phyloP scores from a whole-genome alignment of 768 basidiomycete species.

The Termitomyces sp. region DNA sequence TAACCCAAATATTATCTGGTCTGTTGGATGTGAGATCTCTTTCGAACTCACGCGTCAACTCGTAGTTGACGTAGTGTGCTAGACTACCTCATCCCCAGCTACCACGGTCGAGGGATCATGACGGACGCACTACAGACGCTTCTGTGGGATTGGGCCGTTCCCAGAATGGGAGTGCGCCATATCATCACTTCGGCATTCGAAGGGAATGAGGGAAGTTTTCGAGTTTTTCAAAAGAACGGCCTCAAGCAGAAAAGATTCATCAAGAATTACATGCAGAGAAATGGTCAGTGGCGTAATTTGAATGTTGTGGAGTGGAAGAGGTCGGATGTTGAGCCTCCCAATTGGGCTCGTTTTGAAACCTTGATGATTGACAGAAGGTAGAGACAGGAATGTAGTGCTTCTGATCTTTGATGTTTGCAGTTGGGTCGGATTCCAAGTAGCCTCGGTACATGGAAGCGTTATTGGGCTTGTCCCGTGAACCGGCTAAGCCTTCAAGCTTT shows the following conservation, averaged over 20 bases:
- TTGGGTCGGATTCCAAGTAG: too few species aligned
- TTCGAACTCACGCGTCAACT: background rate
- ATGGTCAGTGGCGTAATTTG: constrained; percentile 33
- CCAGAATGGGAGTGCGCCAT: constrained; percentile 53
- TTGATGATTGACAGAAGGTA: too few species aligned
- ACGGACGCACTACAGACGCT: constrained; percentile 54
- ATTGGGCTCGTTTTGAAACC: background rate
- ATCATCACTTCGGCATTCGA: constrained; percentile 42
- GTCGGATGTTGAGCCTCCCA: background rate
- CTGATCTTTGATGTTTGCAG: too few species aligned
- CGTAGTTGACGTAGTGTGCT: background rate
- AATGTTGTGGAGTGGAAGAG: constrained; percentile 32
- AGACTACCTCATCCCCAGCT: constrained; percentile 59
- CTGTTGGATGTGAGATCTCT: constrained; percentile 52
- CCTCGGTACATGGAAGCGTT: too few species aligned
- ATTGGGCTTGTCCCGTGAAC: too few species aligned
- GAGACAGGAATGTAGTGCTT: too few species aligned
- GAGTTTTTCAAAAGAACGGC: constrained; percentile 69
- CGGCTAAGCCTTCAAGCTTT: too few species aligned
- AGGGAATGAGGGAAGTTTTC: constrained; percentile 56
- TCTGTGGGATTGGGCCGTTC: constrained; percentile 57
- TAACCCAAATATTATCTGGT: constrained; percentile 60
- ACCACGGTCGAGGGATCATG: constrained; percentile 74
- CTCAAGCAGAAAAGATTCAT: constrained; percentile 40
- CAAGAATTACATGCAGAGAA: constrained; percentile 33